phyloP scores from a whole-genome alignment of 495 filamentous ascomycete genomes.

The Lophium mytilinum region DNA sequence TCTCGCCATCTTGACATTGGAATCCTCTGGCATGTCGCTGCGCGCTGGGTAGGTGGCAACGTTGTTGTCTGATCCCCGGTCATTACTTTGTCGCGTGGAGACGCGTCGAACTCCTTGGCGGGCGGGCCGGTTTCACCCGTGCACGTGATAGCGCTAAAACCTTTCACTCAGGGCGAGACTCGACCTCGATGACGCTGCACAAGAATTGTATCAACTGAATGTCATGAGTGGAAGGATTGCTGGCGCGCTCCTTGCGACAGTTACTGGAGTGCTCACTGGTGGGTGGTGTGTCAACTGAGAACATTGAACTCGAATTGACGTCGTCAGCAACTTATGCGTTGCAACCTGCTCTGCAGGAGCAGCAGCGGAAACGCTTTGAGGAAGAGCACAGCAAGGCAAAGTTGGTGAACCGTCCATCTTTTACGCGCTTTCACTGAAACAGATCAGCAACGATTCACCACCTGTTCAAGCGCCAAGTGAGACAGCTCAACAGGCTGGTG shows the following conservation, averaged over 20 bases:
- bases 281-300: background rate
- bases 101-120: no score
- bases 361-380: slow-evolving; percentile 9
- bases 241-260: slow-evolving; percentile 10
- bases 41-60: no score
- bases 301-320: no score
- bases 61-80: background rate
- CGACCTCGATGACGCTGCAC: no score
- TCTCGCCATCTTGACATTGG: slow-evolving; percentile 24
- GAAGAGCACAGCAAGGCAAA: slow-evolving; percentile 7
- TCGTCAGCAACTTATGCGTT: slow-evolving; percentile 10
- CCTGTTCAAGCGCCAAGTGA: background rate
- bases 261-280: slow-evolving; percentile 16
- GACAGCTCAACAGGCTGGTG: no score
- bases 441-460: no score
- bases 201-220: background rate
- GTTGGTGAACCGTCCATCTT: no score
- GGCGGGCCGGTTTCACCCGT: no score
- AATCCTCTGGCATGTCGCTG: slow-evolving; percentile 11
- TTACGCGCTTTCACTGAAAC: no score
- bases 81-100: background rate
- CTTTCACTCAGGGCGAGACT: no score
- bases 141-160: no score
- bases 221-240: slow-evolving; percentile 7
- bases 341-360: slow-evolving; percentile 12